Base-by-base conservation (phyloP, 1,284 basidiomycete species). In the Pseudozyma flocculosa region DNA sequence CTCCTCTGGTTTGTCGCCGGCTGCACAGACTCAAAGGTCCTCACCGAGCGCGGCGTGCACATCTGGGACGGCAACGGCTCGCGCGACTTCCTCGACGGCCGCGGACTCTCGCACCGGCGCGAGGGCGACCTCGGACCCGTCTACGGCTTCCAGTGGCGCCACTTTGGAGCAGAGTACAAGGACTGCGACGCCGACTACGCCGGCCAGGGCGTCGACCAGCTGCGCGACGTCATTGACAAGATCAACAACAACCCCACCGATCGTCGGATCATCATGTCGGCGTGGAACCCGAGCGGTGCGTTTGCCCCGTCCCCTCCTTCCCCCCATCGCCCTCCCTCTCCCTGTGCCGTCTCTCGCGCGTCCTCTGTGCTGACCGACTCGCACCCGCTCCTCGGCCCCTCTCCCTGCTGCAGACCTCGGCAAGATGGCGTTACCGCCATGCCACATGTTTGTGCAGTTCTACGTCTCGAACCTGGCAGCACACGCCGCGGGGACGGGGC, bases 21-120 rank as follows among this genome's bases (percentile, higher is more conserved):
- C 1, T 84, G 82, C 21, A 97, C 94, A 0, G 90, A 96, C 79
- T 86, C 89, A 0, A 86, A 82, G 49, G 70, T 87, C 0, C 84
- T 98, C 30, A 86, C 86, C 0, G 82, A 84, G n/a, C 89, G 89
- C 73, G 91, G 89, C 43, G 85, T 98, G 59, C 89, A 90, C 76
- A 98, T 98, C 70, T 98, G 95, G 94, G 92, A 96, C 76, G 93
- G 92, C 0, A 98, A 98, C 70, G 94, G 92, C 8, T 89, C 88
- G 13, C 84, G 87, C 61, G 88, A 85, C 57, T 98, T 94, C 71
- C 80, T 98, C 34, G 89, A 92, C 71, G 84, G 84, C 52, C 83
- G 91, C 18, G 93, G 94, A 0, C 80, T 98, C 18, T 82, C 82
- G 0, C 87, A 94, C 72, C 82, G 92, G n/a, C 81, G 88, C 2